These are phyloP conservation scores for Ganoderma leucocontextum DNA, from an alignment of 1,284 basidiomycete genomes.

Conservation along the genomic window DNA sequence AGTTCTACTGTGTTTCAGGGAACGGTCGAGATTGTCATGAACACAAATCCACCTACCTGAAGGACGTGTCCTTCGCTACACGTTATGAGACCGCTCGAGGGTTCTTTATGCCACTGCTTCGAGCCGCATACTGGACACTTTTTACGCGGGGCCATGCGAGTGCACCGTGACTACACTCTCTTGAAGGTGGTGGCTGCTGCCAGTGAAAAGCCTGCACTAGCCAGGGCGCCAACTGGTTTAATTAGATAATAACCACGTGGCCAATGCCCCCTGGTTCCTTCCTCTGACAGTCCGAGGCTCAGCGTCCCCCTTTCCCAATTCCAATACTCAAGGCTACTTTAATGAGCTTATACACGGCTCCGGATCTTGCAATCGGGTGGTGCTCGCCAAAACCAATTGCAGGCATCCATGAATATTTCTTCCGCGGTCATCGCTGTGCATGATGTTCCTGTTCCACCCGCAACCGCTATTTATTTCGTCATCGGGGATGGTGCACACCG, in stretches of 20 bases:
- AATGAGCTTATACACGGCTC: not conserved
- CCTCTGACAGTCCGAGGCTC: too few relatives aligned
- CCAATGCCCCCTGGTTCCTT: too few relatives aligned
- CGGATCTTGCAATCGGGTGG: not conserved
- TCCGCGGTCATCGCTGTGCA: not conserved
- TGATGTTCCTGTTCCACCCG: not conserved
- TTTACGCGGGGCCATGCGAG: conserved; percentile 57
- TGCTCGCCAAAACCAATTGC: not conserved
- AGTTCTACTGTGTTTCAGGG: conserved; percentile 56
- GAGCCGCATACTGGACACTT: conserved; percentile 78
- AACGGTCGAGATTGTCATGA: not conserved
- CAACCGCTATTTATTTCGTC: not conserved
- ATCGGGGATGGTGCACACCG: not conserved
- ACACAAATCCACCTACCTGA: conserved; percentile 55
- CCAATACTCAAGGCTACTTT: too few relatives aligned
- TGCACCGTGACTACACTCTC: not conserved
- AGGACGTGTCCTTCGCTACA: conserved; percentile 84
- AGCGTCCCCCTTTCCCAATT: too few relatives aligned
- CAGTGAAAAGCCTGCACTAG: too few relatives aligned
- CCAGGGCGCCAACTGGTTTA: not conserved
- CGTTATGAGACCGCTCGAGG: conserved; percentile 71
- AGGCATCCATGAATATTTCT: not conserved
- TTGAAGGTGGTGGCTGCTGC: not conserved
- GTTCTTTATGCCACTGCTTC: conserved; percentile 81
- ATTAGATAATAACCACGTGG: too few relatives aligned